phyloP scores from a whole-genome alignment of 1,284 basidiomycete species.

The Boletus smithii region DNA sequence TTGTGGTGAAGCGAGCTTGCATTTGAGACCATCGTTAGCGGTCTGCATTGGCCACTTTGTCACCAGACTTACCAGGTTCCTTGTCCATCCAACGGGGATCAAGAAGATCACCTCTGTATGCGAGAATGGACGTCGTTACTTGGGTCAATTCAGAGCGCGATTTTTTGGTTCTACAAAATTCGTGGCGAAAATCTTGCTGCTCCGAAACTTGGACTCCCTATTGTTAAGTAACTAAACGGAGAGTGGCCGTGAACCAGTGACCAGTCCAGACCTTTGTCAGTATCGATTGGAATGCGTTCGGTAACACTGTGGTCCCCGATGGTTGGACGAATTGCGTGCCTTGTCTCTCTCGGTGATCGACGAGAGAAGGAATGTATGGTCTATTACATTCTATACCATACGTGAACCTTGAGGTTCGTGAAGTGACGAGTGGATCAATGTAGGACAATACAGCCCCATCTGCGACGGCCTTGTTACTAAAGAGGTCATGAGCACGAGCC shows the following conservation, averaged over 20 bases:
- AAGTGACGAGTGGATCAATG: constrained; percentile 46
- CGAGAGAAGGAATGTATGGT: constrained; percentile 28
- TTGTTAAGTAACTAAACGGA: not conserved
- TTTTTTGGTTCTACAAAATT: not conserved
- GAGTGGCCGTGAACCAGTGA: no score
- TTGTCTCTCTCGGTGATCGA: constrained; percentile 35
- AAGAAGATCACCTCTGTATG: constrained; percentile 12
- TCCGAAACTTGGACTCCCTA: constrained; percentile 35
- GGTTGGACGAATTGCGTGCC: not conserved
- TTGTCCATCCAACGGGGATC: constrained; percentile 22
- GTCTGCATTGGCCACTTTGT: no score
- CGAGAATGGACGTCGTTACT: constrained; percentile 9
- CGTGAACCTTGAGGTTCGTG: constrained; percentile 41
- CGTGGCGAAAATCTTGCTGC: constrained; percentile 28
- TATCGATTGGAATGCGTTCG: constrained; percentile 29
- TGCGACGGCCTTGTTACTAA: constrained; percentile 55
- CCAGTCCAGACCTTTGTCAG: constrained; percentile 27
- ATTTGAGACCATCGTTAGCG: not conserved
- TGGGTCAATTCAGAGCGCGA: not conserved
- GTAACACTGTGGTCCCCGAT: constrained; percentile 23
- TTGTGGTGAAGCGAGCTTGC: constrained; percentile 12
- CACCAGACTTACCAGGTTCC: constrained; percentile 11
- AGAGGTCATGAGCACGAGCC: constrained; percentile 5
- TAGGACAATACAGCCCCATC: constrained; percentile 53
- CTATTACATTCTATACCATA: constrained; percentile 37